Evolutionary conservation across 129 eudicot genomes (phyloP), one percentile per base, ranked within the genome.

Genomic region (Escallonia rubra): DNA sequence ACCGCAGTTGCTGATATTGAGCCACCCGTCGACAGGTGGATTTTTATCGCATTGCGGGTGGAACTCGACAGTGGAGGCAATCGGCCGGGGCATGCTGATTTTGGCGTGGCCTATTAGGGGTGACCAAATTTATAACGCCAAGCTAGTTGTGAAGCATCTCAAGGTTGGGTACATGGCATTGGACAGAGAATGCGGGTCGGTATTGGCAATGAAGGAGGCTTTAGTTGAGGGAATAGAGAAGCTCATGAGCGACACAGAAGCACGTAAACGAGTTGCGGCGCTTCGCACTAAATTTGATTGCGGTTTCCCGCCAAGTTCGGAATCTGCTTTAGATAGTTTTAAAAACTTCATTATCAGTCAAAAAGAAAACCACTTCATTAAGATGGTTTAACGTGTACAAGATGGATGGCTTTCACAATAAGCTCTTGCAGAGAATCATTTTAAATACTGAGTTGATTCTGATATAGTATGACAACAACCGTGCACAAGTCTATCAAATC

Each of bases 21-120:
- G 56, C 14, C 68, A 64, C 57, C 68, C 40, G 11, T 46, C 56
- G 0, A 64, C 57, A 4, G 56, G 56, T n/a, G 56, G 56, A 5
- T 64, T 64, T 34, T 10, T 64, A 10, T 45, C 68, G 6, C 68
- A 64, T 9, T 46, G 42, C 10, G 68, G 68, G 57, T 64, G 68
- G 68, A 64, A 64, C 57, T 64, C 68, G 10, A 34, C 43, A 2
- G n/a, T 48, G 41, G 68, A 64, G 57, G 41, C 57, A 3, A 23
- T 64, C 42, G 68, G 43, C 11, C 12, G 55, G 9, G 68, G 68
- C 3, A n/a, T 46, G 14, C 68, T 56, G 2, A 2, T 64, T 34
- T 16, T 64, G 42, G 42, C 68, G n/a, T 64, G 68, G 68, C 67
- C 51, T 3, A 63, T 63, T 23, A 23, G 50, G n/a, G 68, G 59